Base-by-base conservation (phyloP, 441 rosid genomes). In the Eugenia klotzschiana region DNA sequence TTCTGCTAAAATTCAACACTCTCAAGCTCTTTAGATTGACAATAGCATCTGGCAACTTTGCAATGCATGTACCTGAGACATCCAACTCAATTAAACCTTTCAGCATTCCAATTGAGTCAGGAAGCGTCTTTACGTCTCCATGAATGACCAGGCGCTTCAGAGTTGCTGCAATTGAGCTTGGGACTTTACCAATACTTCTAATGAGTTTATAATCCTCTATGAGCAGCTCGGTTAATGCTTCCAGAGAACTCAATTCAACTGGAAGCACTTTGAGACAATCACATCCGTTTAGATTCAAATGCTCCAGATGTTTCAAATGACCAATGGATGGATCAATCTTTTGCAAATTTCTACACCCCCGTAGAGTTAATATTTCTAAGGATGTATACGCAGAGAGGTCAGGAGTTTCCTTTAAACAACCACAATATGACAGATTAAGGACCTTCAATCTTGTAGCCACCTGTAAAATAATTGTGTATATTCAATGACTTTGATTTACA, bases 341-440 rank as follows among this genome's bases (percentile, higher is more conserved):
- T 23, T 22, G 9, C 57, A 54, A 54, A 8, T 8, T 7, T 3
- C 0, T 0, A 26, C 72, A 58, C 0, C 0, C 1, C 2, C 0
- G 0, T 27, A 58, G 22, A 26, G 0, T 14, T 16, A 60, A 29
- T 3, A 3, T 0, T 29, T 29, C 23, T 3, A 58, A 6, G 0
- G 22, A 58, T 7, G 15, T 15, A 60, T 27, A 29, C 4, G 6
- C 0, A 16, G 23, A 60, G 23, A 60, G 23, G 12, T 60, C 41
- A 0, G 6, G 23, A 60, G 23, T 16, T 15, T 7, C 22, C 7
- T 4, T 16, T 4, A 60, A 29, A 0, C 4, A 0, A 0, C 0
- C 0, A 6, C 41, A 8, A 0, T 0, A 0, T 0, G 23, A 16
- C 0, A 60, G 2, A 29, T 29, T 0, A 1, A 60, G 2, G 23